Percentiles rank a stretch among this genome's conserved stretches.
phyloP scores from a whole-genome alignment of 164 flowering plant species.

The Taxillus chinensis region DNA sequence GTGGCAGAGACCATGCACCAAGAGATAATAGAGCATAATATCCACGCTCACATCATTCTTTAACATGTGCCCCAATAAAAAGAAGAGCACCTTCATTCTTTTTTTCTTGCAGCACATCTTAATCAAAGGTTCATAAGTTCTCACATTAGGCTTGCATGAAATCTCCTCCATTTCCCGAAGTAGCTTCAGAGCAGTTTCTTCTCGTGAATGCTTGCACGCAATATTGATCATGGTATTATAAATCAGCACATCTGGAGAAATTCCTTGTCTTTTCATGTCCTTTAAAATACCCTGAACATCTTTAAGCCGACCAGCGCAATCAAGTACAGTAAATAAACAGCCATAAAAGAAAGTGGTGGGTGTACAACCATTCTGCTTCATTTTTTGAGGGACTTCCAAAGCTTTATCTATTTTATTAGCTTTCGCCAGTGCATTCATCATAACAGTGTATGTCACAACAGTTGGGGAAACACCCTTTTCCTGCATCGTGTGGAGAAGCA shows the following conservation, averaged over 20 bases:
- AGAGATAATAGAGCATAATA: slow-evolving; percentile 35
- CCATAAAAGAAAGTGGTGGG: slow-evolving; percentile 48
- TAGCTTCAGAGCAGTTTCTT: slow-evolving; percentile 41
- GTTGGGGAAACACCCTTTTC: slow-evolving; percentile 42
- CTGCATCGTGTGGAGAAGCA: slow-evolving; percentile 41
- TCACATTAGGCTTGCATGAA: slow-evolving; percentile 39
- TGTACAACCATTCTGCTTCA: slow-evolving; percentile 38
- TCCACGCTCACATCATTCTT: slow-evolving; percentile 43
- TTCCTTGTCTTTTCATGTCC: slow-evolving; percentile 44
- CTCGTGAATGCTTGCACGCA: slow-evolving; percentile 40
- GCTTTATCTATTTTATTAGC: slow-evolving; percentile 40
- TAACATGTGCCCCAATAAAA: slow-evolving; percentile 48
- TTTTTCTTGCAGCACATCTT: slow-evolving; percentile 53
- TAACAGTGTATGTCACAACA: slow-evolving; percentile 44
- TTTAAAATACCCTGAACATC: slow-evolving; percentile 39
- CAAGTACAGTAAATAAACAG: slow-evolving; percentile 40
- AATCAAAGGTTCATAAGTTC: slow-evolving; percentile 48
- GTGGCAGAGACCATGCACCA: slow-evolving; percentile 38
- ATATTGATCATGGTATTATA: slow-evolving; percentile 47
- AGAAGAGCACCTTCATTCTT: slow-evolving; percentile 44
- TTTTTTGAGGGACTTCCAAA: slow-evolving; percentile 38
- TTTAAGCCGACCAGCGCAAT: slow-evolving; percentile 39
- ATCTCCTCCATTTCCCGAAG: slow-evolving; percentile 43
- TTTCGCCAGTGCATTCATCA: slow-evolving; percentile 54
- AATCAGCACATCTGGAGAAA: slow-evolving; percentile 29